Evolutionary conservation across 345 rosid genomes (phyloP), one percentile per base, ranked within the genome.

Genomic region (Populus davidiana): DNA sequence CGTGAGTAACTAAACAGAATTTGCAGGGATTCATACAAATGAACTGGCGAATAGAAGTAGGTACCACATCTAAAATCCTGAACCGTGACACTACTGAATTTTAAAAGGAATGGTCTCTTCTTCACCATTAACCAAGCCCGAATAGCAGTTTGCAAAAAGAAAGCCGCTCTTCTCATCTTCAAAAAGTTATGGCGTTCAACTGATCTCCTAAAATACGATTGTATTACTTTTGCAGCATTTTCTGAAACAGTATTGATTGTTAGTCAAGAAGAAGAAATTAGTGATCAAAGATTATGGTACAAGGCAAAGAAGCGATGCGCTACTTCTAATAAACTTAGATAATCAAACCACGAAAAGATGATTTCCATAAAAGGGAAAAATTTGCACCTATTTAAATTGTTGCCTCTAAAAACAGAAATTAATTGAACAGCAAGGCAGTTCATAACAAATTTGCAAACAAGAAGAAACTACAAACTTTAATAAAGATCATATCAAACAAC

Each of bases 161-260:
- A 70, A 75, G 87, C 76, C 27, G 87, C 90, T 78, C 78, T 77
- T 80, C 39, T 82, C 43, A 50, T 80, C 91, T 91, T 91, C 81
- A 82, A 74, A 82, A 81, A 91, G 29, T 81, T 85, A 33, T 27
- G 75, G 75, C 79, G 88, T 35, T 79, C 91, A 33, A 71, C 62
- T 65, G 79, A 83, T 76, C 87, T 81, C 84, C 94, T 89, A 63
- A 86, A 80, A 68, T 79, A 83, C 33, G 91, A 85, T 85, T 94
- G 97, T 82, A 94, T 91, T 77, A 84, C 81, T 78, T 43, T 78
- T 78, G 91, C 93, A 29, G 96, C 93, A 82, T 44, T 83, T 75
- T 88, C 94, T 90, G 84, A 75, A 20, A 67, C 11, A 47, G 18
- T 47, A 13, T 13, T 14, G 50, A 14, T 47, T 12, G 17, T 14